Evolutionary conservation across 192 early-diverging fungal species (phyloP).

Genomic region (Entophlyctis luteolus): DNA sequence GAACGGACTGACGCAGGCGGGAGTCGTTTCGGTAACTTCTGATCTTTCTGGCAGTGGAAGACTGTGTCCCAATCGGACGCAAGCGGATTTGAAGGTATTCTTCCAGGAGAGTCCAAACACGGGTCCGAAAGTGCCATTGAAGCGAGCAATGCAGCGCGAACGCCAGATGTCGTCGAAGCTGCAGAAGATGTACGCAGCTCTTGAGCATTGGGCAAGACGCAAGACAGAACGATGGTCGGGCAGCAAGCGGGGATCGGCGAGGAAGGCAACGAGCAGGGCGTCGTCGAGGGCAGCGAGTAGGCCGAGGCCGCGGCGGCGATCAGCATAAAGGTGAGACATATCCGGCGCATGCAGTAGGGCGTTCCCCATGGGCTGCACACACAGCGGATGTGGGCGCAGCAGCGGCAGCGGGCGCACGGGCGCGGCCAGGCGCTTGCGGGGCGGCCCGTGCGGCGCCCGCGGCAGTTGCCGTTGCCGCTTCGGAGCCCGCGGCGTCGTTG

Average conservation of each 20-base stretch:
- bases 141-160: constrained; percentile 39
- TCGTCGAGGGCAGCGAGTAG: constrained; percentile 44
- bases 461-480: too few species aligned
- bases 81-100: constrained; percentile 43
- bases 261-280: constrained; percentile 45
- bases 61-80: neutral
- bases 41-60: neutral
- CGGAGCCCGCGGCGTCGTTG: too few species aligned
- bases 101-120: constrained; percentile 52
- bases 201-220: constrained; percentile 40
- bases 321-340: too few species aligned
- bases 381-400: constrained; percentile 40
- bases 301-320: constrained; percentile 46
- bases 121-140: constrained; percentile 51
- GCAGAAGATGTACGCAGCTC: constrained; percentile 51
- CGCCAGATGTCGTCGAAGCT: constrained; percentile 65
- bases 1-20: constrained; percentile 45
- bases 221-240: constrained; percentile 29
- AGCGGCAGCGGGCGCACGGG: too few species aligned
- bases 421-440: too few species aligned
- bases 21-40: neutral
- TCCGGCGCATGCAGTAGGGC: constrained; percentile 39
- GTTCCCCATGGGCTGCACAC: constrained; percentile 62
- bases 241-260: constrained; percentile 29
- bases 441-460: too few species aligned